These are phyloP conservation scores for Penicillium sp. DNA, from an alignment of 2,329 filamentous ascomycete genomes.

Conservation along the genomic window DNA sequence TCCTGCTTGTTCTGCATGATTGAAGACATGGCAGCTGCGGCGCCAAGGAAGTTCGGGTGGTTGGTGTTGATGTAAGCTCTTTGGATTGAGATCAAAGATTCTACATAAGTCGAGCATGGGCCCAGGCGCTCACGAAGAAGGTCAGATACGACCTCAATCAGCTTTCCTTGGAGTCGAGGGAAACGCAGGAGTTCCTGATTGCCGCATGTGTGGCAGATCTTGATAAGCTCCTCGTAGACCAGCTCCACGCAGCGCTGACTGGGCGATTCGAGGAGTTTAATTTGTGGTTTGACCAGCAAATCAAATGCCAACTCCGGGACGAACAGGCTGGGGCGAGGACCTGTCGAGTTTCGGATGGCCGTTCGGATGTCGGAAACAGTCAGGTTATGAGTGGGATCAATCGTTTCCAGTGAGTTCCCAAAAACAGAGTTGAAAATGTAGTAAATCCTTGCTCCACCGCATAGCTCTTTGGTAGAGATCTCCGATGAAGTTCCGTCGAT, in stretches of 20 bases:
- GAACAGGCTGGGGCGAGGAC: constrained; percentile 87
- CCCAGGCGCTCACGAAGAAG: constrained; percentile 84
- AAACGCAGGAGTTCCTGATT: constrained; percentile 88
- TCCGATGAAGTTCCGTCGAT: constrained; percentile 98
- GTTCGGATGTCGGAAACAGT: constrained; percentile 92
- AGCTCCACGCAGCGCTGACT: constrained; percentile 95
- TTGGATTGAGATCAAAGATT: constrained; percentile 94
- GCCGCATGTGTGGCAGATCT: constrained; percentile 97
- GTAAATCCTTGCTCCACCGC: constrained; percentile 88
- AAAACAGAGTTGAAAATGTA: constrained; percentile 99
- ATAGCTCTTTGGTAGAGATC: constrained; percentile 96
- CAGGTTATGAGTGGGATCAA: constrained; percentile 91
- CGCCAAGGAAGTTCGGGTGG: constrained; percentile 94
- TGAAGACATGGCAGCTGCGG: constrained; percentile 92
- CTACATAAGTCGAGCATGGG: constrained; percentile 80
- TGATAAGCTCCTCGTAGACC: constrained; percentile 97
- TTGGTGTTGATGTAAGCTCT: constrained; percentile 99
- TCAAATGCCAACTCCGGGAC: constrained; percentile 97
- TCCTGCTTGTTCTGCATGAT: constrained; percentile 94
- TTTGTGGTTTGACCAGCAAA: constrained; percentile 93
- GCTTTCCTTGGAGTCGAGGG: constrained; percentile 84
- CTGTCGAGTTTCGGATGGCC: constrained; percentile 94
- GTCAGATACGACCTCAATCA: constrained; percentile 96
- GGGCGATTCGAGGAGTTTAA: constrained; percentile 88
- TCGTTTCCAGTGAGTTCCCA: constrained; percentile 87